Evolutionary conservation across 139 green algal species (phyloP).

Genomic region (Chlamydomonas urium): DNA sequence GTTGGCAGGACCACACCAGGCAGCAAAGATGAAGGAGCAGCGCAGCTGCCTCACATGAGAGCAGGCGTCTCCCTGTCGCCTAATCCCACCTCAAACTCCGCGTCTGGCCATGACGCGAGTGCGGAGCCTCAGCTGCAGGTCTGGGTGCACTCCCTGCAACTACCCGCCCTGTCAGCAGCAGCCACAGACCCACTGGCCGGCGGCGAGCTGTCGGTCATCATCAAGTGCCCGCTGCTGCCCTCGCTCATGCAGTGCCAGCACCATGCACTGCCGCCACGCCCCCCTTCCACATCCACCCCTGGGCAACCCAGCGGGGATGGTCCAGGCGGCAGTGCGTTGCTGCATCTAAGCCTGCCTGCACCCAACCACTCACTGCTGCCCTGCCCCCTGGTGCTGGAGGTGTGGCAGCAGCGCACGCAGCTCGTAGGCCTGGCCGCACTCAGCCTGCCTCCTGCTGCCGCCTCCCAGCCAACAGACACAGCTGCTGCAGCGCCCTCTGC

Average conservation of each 20-base stretch:
- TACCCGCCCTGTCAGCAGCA: too few relatives aligned
- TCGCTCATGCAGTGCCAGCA: constrained; percentile 6
- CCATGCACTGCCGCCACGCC: neutral
- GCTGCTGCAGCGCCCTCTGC: too few relatives aligned
- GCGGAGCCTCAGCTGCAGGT: too few relatives aligned
- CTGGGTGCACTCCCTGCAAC: too few relatives aligned
- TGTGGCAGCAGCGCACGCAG: neutral
- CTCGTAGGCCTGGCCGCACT: constrained; percentile 6
- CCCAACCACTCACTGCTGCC: neutral
- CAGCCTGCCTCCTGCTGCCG: neutral
- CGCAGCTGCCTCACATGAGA: too few relatives aligned
- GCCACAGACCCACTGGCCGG: too few relatives aligned
- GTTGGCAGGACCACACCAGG: too few relatives aligned
- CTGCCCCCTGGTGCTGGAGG: constrained; percentile 11
- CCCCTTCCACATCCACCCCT: neutral
- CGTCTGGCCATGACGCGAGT: too few relatives aligned
- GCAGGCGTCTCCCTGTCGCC: too few relatives aligned
- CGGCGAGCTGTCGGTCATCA: neutral
- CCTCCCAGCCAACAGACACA: too few relatives aligned
- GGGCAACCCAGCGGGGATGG: neutral
- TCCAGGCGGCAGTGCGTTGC: neutral
- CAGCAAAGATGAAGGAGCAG: too few relatives aligned
- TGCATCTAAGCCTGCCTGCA: neutral
- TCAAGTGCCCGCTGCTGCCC: neutral
- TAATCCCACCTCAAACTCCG: too few relatives aligned